Evolutionary conservation across 2,329 filamentous ascomycete genomes (phyloP).

Genomic region (Didymella exigua): DNA sequence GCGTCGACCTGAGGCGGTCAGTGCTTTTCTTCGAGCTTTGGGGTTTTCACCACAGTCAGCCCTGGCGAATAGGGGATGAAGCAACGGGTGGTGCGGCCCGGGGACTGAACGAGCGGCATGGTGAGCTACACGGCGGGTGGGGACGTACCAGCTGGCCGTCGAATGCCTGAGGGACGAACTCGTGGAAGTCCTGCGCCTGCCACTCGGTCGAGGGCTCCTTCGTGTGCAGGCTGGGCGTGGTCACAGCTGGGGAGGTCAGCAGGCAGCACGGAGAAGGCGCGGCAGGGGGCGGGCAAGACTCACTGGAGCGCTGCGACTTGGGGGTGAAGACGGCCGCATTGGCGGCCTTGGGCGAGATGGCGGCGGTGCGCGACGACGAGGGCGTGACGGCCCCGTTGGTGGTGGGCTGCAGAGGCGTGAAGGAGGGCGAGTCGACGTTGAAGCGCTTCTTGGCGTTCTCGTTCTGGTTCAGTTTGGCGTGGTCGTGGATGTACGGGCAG

Average conservation of each 20-base stretch:
- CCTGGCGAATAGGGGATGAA: background rate
- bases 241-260: conserved; percentile 43
- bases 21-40: background rate
- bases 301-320: conserved; percentile 57
- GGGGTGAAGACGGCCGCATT: conserved; percentile 87
- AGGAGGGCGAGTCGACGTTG: conserved; percentile 95
- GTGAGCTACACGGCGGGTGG: background rate
- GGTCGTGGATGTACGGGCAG: conserved; percentile 88
- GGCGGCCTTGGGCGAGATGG: conserved; percentile 88
- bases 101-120: no score
- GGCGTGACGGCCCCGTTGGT: conserved; percentile 54
- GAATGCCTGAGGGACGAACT: conserved; percentile 63
- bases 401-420: conserved; percentile 71
- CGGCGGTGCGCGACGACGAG: conserved; percentile 67
- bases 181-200: conserved; percentile 55
- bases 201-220: conserved; percentile 57
- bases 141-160: conserved; percentile 57
- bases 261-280: conserved; percentile 22
- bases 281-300: conserved; percentile 21
- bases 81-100: background rate
- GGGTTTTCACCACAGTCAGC: no score
- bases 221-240: conserved; percentile 52
- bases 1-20: conserved; percentile 39
- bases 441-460: conserved; percentile 73
- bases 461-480: conserved; percentile 64